Percentiles rank a stretch among this genome's conserved stretches.
Conservation (phyloP, 345 rosid species). For the Salix dunnii region DNA sequence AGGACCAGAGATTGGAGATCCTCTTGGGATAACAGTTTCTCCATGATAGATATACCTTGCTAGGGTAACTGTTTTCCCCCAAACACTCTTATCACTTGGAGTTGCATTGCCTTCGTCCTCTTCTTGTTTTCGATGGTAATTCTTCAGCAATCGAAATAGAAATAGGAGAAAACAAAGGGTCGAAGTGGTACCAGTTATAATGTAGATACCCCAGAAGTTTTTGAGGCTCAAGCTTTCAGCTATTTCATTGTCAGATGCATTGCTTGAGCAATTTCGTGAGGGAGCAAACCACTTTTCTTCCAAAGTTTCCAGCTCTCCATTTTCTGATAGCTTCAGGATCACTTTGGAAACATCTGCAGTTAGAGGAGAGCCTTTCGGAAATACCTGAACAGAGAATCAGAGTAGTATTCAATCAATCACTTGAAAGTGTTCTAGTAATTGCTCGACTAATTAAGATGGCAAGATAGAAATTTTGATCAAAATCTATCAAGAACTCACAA, state of each 20-base stretch:
- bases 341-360: conserved; percentile 42
- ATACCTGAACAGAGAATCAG: conserved; percentile 26
- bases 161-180: conserved; percentile 34
- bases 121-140: background rate
- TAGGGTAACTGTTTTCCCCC: conserved; percentile 15
- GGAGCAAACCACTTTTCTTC: conserved; percentile 36
- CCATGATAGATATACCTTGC: conserved; percentile 19
- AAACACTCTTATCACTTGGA: conserved; percentile 10
- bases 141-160: conserved; percentile 8
- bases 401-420: background rate
- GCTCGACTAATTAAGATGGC: background rate
- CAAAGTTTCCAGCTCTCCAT: conserved; percentile 25
- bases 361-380: conserved; percentile 46
- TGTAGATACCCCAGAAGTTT: conserved; percentile 48
- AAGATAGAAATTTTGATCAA: background rate
- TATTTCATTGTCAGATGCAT: conserved; percentile 4
- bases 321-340: conserved; percentile 38
- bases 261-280: conserved; percentile 13
- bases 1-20: background rate
- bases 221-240: conserved; percentile 30
- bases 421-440: background rate
- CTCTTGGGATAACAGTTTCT: conserved; percentile 1
- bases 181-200: conserved; percentile 34
- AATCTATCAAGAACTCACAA: conserved; percentile 31
- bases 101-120: conserved; percentile 4